Evolutionary conservation across 371 early-diverging fungal genomes (phyloP).

Genomic region (Mortierella sp.): DNA sequence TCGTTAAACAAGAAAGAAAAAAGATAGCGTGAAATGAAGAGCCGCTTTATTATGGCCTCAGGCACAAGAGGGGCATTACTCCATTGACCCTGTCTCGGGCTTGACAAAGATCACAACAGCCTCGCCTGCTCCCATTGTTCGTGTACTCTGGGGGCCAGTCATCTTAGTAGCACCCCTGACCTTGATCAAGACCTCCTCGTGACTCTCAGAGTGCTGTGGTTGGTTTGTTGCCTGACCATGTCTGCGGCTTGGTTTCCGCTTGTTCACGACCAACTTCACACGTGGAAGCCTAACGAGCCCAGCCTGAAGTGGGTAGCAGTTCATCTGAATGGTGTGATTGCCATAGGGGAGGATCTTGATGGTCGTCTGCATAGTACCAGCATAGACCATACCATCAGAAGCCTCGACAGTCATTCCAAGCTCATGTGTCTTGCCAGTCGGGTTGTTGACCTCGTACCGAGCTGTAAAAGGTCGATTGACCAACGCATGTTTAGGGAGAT

Average conservation of each 20-base stretch:
- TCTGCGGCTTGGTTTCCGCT: conserved; percentile 20
- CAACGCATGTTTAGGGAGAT: conserved; percentile 66
- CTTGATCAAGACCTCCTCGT: conserved; percentile 42
- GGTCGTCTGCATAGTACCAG: conserved; percentile 74
- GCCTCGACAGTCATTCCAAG: conserved; percentile 72
- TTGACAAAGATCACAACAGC: conserved; percentile 55
- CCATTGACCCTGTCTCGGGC: conserved; percentile 39
- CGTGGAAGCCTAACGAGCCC: conserved; percentile 68
- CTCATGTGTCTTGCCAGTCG: conserved; percentile 68
- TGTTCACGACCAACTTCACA: conserved; percentile 60
- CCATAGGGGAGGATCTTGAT: conserved; percentile 69
- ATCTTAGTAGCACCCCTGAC: conserved; percentile 24
- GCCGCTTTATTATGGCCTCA: not conserved
- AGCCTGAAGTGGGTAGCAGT: conserved; percentile 61
- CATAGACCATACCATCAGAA: conserved; percentile 80
- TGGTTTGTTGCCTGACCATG: conserved; percentile 14
- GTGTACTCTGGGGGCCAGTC: not conserved
- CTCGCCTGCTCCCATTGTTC: conserved; percentile 8
- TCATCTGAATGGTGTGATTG: conserved; percentile 44
- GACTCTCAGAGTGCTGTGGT: conserved; percentile 14
- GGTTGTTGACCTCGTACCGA: conserved; percentile 73
- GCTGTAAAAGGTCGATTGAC: conserved; percentile 74
- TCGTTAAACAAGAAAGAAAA: not conserved
- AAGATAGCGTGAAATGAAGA: not conserved
- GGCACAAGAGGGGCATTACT: not conserved